Percentiles rank a stretch among this genome's conserved stretches.
phyloP scores from a whole-genome alignment of 225 moss, liverwort and hornwort species.

The Polytrichum commune region DNA sequence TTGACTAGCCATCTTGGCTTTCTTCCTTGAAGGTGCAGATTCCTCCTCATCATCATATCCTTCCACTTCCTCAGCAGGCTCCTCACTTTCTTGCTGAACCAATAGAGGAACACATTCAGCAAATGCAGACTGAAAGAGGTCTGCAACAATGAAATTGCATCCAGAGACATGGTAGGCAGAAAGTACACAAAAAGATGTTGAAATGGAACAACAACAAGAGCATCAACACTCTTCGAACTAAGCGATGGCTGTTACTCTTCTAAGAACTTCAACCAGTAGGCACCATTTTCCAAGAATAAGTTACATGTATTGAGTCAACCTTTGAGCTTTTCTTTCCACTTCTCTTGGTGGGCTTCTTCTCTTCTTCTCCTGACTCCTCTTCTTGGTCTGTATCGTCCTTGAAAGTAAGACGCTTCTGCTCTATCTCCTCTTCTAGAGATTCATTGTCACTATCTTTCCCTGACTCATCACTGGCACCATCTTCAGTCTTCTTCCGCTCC shows the following conservation, averaged over 20 bases:
- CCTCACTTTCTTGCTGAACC: conserved; percentile 43
- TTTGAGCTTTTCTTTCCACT: conserved; percentile 20
- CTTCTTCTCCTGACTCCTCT: conserved; percentile 48
- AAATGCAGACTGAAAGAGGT: no score
- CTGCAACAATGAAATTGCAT: no score
- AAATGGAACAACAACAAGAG: no score
- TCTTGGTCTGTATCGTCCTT: conserved; percentile 66
- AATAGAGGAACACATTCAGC: not conserved
- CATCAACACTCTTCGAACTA: no score
- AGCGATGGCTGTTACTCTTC: no score
- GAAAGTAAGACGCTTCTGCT: conserved; percentile 61
- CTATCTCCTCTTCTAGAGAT: conserved; percentile 71
- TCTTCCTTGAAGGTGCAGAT: conserved; percentile 28
- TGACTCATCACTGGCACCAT: conserved; percentile 53
- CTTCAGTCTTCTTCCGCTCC: conserved; percentile 51
- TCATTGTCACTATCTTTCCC: conserved; percentile 62
- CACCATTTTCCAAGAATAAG: no score
- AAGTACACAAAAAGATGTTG: no score
- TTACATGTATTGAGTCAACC: conserved; percentile 9
- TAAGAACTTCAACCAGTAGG: no score
- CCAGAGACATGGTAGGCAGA: no score
- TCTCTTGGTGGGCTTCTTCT: conserved; percentile 41
- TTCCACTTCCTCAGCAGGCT: conserved; percentile 25
- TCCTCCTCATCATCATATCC: conserved; percentile 24
- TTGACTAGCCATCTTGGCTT: conserved; percentile 42